Base-by-base conservation (phyloP, 345 rosid genomes). In the Citrus unshiu region DNA sequence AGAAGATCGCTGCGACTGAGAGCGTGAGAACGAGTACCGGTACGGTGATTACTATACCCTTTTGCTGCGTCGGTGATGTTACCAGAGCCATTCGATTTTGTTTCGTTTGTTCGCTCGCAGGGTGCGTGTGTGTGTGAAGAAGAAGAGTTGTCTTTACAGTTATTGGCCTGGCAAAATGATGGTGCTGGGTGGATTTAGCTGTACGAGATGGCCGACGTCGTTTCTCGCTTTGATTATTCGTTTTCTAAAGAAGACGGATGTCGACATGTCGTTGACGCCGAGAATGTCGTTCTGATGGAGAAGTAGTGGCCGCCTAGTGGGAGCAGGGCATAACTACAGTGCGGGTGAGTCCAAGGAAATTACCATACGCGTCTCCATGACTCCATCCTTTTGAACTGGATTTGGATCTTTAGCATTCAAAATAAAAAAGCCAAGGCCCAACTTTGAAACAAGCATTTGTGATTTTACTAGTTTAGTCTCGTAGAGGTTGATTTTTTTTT, bases 21-120 rank as follows among this genome's bases (percentile, higher is more conserved):
- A 88, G 92, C 0, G 90, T 76, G 69, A 96, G 89, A 10, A 91
- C 91, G 25, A 94, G 85, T 25, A 89, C 89, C 1, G 97, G 97
- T 6, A 94, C 86, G 16, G 93, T 84, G 1, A 94, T 82, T 24
- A 91, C 82, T 5, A 93, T 37, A 3, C 98, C 95, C 75, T 93
- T 91, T 72, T 91, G 99, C 51, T 68, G 73, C 14, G 73, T 9
- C 56, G 56, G 62, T 7, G 75, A 72, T 4, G 75, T 9, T 24
- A 37, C 8, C 24, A 75, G 19, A 3, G 78, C 70, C 78, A 75
- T 73, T 75, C 64, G 30, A 46, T 46, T 46, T 34, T 10, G 65
- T 40, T 67, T 19, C n/a, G 30, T 4, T 18, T 16, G 32, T 21
- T 39, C 32, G 35, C 58, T 54, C 16, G 8, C 19, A 29, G 66